Evolutionary conservation across 2,329 filamentous ascomycete species (phyloP), one percentile per base, ranked within the genome.

Genomic region (Fusarium goolgardi): DNA sequence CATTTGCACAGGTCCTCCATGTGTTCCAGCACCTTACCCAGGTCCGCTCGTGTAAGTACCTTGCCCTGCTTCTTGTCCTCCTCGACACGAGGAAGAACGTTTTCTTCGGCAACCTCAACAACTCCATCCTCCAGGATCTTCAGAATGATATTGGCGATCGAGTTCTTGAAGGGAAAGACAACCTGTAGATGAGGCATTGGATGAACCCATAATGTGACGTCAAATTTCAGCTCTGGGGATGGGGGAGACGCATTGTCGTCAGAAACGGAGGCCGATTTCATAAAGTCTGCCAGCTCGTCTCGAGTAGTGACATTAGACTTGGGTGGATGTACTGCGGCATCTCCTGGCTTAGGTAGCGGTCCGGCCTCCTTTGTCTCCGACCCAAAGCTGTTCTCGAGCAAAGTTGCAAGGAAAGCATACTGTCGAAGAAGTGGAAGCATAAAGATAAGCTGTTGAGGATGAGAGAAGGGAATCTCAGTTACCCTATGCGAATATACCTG

Each of bases 351-450:
- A 6, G 23, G 37, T 21, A 37, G 20, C 23, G 53, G 58, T 12
- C 68, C 58, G 23, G 68, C 57, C 34, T 75, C 71, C 12, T 70
- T 67, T 9, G 72, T 76, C 45, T 74, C 76, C 6, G 78, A 73
- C 35, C 81, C 81, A 72, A 93, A 91, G 58, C 85, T 88, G 50
- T 86, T 87, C 56, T 84, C 80, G 5, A 95, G 82, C 4, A 96
- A 78, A 0, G 83, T 86, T 2, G 88, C 88, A 6, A 93, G 81
- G 68, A 91, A 88, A 0, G 90, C 90, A 73, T 93, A 96, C 75
- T 96, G 92, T 16, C 93, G 84, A 18, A 96, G 81, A 6, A 85
- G 82, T 0, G 92, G 91, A n/a, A 96, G 82, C 74, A 94, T 87
- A 54, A 87, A 84, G 9, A 94, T 81, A 6, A 96, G 80, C 74